Evolutionary conservation across 176 grass and related monocot genomes (phyloP).

Genomic region (Triticum timopheevii): DNA sequence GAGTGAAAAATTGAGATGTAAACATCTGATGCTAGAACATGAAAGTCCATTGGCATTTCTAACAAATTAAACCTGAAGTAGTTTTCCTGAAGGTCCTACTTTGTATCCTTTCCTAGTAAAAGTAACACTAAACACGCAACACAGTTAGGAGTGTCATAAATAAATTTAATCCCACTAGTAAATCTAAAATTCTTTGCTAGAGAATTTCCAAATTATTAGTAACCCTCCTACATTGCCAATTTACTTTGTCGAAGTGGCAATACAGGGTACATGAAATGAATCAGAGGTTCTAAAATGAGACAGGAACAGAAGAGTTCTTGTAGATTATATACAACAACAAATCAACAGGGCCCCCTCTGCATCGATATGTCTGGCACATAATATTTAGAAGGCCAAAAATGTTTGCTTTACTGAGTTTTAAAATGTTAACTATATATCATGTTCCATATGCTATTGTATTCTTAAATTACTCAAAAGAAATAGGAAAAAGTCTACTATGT

Average conservation of each 20-base stretch:
- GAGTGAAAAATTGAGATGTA: background rate
- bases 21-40: background rate
- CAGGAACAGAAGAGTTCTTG: background rate
- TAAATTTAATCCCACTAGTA: slow-evolving; percentile 1
- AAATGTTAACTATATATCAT: background rate
- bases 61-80: background rate
- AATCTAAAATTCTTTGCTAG: background rate
- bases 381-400: background rate
- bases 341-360: background rate
- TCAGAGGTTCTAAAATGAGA: background rate
- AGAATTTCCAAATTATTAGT: background rate
- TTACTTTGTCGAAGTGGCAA: background rate
- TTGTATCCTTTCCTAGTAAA: background rate
- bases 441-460: background rate
- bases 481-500: background rate
- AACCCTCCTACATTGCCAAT: background rate
- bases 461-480: background rate
- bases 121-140: background rate
- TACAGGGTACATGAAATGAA: slow-evolving; percentile 6
- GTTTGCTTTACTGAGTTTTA: background rate
- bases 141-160: background rate
- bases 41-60: background rate
- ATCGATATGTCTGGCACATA: too few species aligned
- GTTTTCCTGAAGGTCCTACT: background rate
- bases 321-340: background rate